A percentile compares a stretch with the other conserved stretches of the same genome.
These are phyloP conservation scores for Nemania sp. DNA, from an alignment of 2,329 filamentous ascomycete species.

Conservation along the genomic window DNA sequence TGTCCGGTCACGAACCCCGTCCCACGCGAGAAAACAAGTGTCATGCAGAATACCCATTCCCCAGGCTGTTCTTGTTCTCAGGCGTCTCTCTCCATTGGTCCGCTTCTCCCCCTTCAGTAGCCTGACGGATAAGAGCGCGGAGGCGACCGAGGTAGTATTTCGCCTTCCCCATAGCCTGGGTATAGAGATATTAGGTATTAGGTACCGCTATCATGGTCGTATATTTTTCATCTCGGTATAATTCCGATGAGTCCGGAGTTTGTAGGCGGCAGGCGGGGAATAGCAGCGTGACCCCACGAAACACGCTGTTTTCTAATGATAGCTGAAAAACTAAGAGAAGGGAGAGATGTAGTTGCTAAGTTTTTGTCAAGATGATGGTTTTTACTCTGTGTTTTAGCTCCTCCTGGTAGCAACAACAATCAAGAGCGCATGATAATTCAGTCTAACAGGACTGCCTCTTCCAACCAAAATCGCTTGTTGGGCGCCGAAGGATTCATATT, in stretches of 20 bases:
- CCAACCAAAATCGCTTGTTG: conserved; percentile 6
- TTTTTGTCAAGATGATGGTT: not conserved
- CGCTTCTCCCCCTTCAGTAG: not conserved
- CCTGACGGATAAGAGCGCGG: not conserved
- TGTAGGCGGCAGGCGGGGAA: too few species aligned
- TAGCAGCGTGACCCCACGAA: not conserved
- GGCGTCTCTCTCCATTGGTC: conserved; percentile 3
- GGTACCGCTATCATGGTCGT: not conserved
- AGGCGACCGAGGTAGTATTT: not conserved
- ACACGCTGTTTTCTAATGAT: too few species aligned
- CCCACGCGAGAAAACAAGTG: conserved; percentile 6
- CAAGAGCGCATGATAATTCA: not conserved
- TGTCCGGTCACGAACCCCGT: conserved; percentile 15
- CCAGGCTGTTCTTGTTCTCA: not conserved
- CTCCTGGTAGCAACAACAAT: too few species aligned
- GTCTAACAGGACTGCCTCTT: conserved; percentile 5
- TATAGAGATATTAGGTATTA: too few species aligned
- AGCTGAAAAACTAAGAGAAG: not conserved
- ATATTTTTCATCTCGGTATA: not conserved
- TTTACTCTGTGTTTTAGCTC: not conserved
- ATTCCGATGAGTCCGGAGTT: not conserved
- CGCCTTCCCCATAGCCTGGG: not conserved
- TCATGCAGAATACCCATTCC: conserved; percentile 2
- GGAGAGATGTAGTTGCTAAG: not conserved
- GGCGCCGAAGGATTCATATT: conserved; percentile 6